Evolutionary conservation across 1,139 yeast species (phyloP).

Genomic region (Pichia sp.): DNA sequence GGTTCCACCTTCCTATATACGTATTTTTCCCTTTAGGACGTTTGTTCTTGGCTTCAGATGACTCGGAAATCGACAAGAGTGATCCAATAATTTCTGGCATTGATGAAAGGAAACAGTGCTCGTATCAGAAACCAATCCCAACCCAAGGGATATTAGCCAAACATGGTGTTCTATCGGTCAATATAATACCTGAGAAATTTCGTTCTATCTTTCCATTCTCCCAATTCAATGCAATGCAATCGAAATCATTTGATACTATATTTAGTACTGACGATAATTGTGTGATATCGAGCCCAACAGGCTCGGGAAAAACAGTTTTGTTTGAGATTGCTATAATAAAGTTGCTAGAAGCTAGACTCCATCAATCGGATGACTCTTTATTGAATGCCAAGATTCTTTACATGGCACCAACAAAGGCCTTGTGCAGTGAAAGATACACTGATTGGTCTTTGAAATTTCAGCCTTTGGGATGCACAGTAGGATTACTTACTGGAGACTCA

Average conservation of each 20-base stretch:
- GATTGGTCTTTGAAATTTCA: slow-evolving; percentile 44
- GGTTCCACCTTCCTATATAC: background rate
- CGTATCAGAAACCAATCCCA: slow-evolving; percentile 2
- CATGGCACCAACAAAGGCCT: slow-evolving; percentile 53
- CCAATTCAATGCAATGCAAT: slow-evolving; percentile 48
- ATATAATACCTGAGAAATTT: slow-evolving; percentile 17
- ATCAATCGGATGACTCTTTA: slow-evolving; percentile 18
- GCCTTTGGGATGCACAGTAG: slow-evolving; percentile 38
- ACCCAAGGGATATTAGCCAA: background rate
- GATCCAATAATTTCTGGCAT: background rate
- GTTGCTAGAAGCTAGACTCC: slow-evolving; percentile 27
- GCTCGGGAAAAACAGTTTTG: slow-evolving; percentile 54
- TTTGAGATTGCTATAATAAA: slow-evolving; percentile 51
- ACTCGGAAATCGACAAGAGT: background rate
- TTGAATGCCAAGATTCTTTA: slow-evolving; percentile 39
- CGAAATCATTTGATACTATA: slow-evolving; percentile 38
- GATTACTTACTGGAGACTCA: slow-evolving; percentile 49
- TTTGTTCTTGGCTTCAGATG: background rate
- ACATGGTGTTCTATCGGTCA: background rate
- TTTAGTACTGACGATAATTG: slow-evolving; percentile 39
- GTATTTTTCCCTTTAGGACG: background rate
- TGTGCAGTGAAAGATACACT: slow-evolving; percentile 42
- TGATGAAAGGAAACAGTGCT: background rate
- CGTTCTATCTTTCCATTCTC: slow-evolving; percentile 35
- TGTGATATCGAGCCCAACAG: slow-evolving; percentile 52